Evolutionary conservation across 108 stramenopile species (phyloP).

Genomic region (Nitzschia inconspicua): DNA sequence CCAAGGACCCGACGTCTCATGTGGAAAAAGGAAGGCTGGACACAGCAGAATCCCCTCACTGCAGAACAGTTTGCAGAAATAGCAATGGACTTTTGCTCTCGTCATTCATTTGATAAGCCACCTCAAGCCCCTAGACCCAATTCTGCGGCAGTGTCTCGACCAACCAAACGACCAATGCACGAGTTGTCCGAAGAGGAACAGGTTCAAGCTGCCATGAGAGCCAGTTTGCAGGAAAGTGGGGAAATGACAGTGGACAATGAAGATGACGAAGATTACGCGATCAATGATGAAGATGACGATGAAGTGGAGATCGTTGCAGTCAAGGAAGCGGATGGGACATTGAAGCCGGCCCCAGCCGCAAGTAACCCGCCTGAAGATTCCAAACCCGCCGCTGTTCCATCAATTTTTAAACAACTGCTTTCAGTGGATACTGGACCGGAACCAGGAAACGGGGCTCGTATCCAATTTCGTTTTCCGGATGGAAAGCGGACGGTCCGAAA

Average conservation of each 20-base stretch:
- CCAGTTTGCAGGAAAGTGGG: constrained; percentile 55
- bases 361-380: not conserved
- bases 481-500: constrained; percentile 72
- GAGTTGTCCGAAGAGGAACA: constrained; percentile 81
- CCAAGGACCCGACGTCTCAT: constrained; percentile 86
- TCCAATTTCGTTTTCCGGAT: constrained; percentile 84
- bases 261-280: constrained; percentile 26
- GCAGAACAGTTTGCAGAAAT: constrained; percentile 76
- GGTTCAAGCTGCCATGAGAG: constrained; percentile 82
- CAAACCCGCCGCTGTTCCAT: constrained; percentile 5
- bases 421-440: constrained; percentile 52
- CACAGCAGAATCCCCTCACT: constrained; percentile 77
- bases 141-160: constrained; percentile 5
- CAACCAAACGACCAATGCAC: constrained; percentile 29
- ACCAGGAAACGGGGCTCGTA: constrained; percentile 56
- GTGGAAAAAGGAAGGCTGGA: constrained; percentile 90
- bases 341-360: constrained; percentile 9
- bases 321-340: constrained; percentile 31
- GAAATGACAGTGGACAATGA: constrained; percentile 18
- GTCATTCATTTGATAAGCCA: constrained; percentile 79
- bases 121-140: constrained; percentile 49
- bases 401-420: constrained; percentile 45
- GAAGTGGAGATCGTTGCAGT: constrained; percentile 22
- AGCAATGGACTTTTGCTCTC: constrained; percentile 86
- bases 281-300: constrained; percentile 25